phyloP scores from a whole-genome alignment of 352 stramenopile species.

The Thalassiosira exigua region DNA sequence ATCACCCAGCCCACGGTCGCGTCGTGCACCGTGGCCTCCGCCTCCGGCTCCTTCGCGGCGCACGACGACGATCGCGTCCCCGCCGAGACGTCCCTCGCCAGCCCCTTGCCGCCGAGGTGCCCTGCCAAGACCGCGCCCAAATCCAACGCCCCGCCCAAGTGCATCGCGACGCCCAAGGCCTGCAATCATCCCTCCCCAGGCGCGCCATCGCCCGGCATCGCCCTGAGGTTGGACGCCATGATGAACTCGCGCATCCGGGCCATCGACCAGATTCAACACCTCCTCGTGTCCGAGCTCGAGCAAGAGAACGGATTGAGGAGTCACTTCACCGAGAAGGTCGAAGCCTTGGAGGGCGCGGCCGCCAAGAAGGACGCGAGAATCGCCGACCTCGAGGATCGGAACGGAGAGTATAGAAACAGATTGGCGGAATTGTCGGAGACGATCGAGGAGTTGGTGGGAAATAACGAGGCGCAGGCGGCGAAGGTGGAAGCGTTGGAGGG shows the following conservation, averaged over 20 bases:
- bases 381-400: conserved; percentile 25
- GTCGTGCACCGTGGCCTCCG: too few relatives aligned
- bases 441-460: conserved; percentile 27
- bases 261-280: conserved; percentile 43
- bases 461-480: conserved; percentile 15
- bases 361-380: conserved; percentile 34
- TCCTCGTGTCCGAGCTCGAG: conserved; percentile 38
- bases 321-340: conserved; percentile 46
- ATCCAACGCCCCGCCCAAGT: too few relatives aligned
- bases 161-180: too few relatives aligned
- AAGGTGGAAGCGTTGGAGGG: conserved; percentile 24
- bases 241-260: conserved; percentile 33
- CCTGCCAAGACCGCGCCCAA: too few relatives aligned
- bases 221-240: neutral
- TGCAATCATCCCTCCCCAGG: too few relatives aligned
- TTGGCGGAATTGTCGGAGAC: conserved; percentile 6
- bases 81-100: too few relatives aligned
- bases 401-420: conserved; percentile 20
- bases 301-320: conserved; percentile 39
- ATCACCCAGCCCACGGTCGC: too few relatives aligned
- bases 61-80: too few relatives aligned
- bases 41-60: too few relatives aligned
- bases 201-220: too few relatives aligned
- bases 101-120: too few relatives aligned
- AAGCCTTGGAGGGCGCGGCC: conserved; percentile 13